Base-by-base conservation (phyloP, 306 rosid genomes). In the Cicer bijugum region DNA sequence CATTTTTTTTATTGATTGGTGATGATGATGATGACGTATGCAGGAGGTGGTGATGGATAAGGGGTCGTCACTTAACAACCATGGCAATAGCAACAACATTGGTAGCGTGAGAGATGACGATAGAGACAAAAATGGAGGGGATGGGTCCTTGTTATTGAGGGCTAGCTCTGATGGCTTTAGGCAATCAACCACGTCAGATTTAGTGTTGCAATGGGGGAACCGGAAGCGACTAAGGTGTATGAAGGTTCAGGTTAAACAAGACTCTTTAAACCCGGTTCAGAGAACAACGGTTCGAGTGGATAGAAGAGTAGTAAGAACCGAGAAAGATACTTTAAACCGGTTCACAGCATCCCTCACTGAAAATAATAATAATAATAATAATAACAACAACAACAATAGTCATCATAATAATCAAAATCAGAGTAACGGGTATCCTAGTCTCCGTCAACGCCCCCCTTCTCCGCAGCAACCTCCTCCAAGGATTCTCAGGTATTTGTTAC, bases 151-250 rank as follows among this genome's bases (percentile, higher is more conserved):
- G 76, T 82, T 86, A 42, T 46, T 85, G 38, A 85, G 92, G 64
- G 85, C 84, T 9, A 76, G 78, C 15, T 79, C 85, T 6, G 94
- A 90, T 42, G 69, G 75, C 2, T 28, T 84, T 8, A 76, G 87
- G 19, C 92, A 82, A 9, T 84, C 89, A 75, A 68, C 97, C 59
- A 50, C 93, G 69, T 80, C 95, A 1, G 90, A 89, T 72, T 88
- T 90, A 69, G 90, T 81, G 16, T 79, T 89, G 70, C 92, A 85
- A 84, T 93, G 98, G 98, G 98, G 98, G 46, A 93, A 89, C 81
- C 90, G 96, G 70, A 93, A 93, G 88, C 87, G 98, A 63, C 89
- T 85, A 40, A 66, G 98, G 83, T 93, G 93, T 73, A 93, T 87
- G 98, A 93, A 93, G 88, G 86, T 89, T 48, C 97, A 87, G 90